phyloP scores from a whole-genome alignment of 2,329 filamentous ascomycete species.

The Fusarium secorum region DNA sequence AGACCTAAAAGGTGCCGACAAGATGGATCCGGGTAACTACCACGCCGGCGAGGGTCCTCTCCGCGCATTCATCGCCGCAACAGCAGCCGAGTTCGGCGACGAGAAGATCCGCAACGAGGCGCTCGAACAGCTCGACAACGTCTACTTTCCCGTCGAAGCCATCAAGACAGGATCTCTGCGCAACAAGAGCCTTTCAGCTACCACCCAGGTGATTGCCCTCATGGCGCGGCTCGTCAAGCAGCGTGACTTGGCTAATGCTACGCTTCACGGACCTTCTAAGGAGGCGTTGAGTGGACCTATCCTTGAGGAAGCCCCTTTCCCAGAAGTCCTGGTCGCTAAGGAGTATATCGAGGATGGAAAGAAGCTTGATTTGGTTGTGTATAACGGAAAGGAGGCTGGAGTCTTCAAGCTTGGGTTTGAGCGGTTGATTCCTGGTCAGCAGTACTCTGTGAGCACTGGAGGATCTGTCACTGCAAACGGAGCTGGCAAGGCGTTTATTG shows the following conservation, averaged over 20 bases:
- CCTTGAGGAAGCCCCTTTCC: not conserved
- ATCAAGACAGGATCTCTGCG: not conserved
- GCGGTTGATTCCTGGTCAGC: not conserved
- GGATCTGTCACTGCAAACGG: not conserved
- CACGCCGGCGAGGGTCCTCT: not conserved
- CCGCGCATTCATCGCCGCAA: not conserved
- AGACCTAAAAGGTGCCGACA: not conserved
- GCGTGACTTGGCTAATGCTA: not conserved
- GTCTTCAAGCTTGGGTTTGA: not conserved
- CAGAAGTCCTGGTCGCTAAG: not conserved
- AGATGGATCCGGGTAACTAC: not conserved
- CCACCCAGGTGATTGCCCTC: not conserved
- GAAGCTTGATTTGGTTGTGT: not conserved
- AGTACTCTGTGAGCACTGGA: not conserved
- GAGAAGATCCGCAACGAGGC: not conserved
- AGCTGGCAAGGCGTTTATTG: not conserved
- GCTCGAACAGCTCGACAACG: not conserved
- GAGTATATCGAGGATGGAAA: not conserved
- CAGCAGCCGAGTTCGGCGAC: not conserved
- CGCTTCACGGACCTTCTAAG: not conserved
- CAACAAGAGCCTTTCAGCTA: not conserved
- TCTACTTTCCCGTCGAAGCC: not conserved
- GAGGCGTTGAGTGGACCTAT: not conserved
- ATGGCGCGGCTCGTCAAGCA: not conserved
- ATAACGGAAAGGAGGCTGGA: not conserved